phyloP scores from a whole-genome alignment of 164 flowering plant genomes.

The Nymphaea colorata region DNA sequence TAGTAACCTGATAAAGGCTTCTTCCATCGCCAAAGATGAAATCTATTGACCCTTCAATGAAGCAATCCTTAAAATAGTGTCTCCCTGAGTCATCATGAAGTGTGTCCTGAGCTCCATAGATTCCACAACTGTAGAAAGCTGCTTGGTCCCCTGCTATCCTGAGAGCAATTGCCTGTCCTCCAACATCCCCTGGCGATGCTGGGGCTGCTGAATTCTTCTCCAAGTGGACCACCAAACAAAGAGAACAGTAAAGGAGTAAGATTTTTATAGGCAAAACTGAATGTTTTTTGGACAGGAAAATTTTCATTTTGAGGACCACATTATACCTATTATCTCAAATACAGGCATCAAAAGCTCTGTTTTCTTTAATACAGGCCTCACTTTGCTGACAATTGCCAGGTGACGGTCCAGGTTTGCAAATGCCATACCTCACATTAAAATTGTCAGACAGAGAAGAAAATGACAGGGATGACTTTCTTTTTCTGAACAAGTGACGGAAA shows the following conservation, averaged over 20 bases:
- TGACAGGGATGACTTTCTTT: too few relatives aligned
- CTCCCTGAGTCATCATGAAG: constrained; percentile 56
- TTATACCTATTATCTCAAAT: too few relatives aligned
- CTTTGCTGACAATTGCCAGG: too few relatives aligned
- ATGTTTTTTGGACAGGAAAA: not conserved
- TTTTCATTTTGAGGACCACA: too few relatives aligned
- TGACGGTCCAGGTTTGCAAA: too few relatives aligned
- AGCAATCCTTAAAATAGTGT: constrained; percentile 62
- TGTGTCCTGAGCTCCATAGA: constrained; percentile 84
- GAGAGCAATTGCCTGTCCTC: constrained; percentile 70
- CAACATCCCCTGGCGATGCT: constrained; percentile 49
- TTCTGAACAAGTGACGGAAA: too few relatives aligned
- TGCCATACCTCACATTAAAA: too few relatives aligned
- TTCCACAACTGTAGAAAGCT: constrained; percentile 79
- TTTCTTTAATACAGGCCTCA: too few relatives aligned
- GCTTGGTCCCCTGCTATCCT: constrained; percentile 59
- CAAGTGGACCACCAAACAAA: not conserved
- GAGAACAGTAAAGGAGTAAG: not conserved
- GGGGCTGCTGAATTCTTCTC: constrained; percentile 64
- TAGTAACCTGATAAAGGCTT: constrained; percentile 52
- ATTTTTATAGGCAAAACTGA: not conserved
- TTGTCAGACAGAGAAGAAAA: too few relatives aligned
- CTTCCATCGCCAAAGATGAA: constrained; percentile 68
- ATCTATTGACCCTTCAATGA: constrained; percentile 77
- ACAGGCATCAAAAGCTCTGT: too few relatives aligned